Evolutionary conservation across 257 asterid genomes (phyloP), one percentile per base, ranked within the genome.

Genomic region (Ophiorrhiza pumila): DNA sequence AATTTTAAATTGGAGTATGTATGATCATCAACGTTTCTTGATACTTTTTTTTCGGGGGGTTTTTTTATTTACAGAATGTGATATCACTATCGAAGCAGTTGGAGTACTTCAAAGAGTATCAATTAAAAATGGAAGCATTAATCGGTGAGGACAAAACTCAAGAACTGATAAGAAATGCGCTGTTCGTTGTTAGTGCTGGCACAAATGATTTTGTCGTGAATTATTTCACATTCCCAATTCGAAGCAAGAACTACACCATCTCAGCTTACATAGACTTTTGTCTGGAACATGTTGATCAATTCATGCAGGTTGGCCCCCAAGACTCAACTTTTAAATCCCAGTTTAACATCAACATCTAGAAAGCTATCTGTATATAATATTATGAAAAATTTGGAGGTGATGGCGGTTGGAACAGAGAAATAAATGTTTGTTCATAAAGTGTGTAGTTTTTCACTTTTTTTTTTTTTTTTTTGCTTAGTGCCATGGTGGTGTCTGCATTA

Each of bases 201-300:
- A 92, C 98, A 20, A 92, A 90, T 71, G 98, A 90, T 74, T 88
- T 87, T 65, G 86, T 90, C 9, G 71, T 86, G 17, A 87, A 88
- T 71, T 92, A 90, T 67, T 87, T 88, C 70, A 45, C 84, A 0
- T 0, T 86, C 0, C 97, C 98, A 1, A 62, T 92, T 63, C 90
- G 93, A 47, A 79, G 93, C 3, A 72, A 9, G 53, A 79, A 1
- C 7, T 89, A 86, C 87, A 78, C 83, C 31, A 25, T 90, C 77
- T 69, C 81, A 25, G 45, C 59, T 32, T 93, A 93, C 80, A 79
- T 52, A 62, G 72, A 81, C 29, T 87, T 93, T 78, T 31, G 85
- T 59, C n/a, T 77, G 3, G 74, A 84, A 61, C 73, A 80, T 15
- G 71, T 73, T 15, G 74, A 77, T 1, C 81, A 56, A 0, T 71